Conservation (phyloP, 345 rosid species). For the Hypericum androsaemum region DNA sequence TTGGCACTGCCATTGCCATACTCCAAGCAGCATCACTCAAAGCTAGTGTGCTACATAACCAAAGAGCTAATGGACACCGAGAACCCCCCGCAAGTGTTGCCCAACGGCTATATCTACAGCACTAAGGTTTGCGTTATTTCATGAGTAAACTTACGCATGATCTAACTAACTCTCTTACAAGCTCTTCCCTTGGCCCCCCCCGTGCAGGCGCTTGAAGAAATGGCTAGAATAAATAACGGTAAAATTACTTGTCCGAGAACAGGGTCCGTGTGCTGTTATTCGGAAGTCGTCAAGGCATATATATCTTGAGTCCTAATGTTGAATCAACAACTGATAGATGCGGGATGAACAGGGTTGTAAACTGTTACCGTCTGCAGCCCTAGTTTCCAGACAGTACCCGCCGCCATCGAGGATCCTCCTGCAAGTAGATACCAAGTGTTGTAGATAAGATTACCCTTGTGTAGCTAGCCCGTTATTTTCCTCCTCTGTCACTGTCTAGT, state of each 20-base stretch:
- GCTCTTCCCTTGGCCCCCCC: background rate
- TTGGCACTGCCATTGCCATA: conserved; percentile 73
- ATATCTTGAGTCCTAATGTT: conserved; percentile 41
- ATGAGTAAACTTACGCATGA: background rate
- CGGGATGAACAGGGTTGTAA: no score
- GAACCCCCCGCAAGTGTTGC: conserved; percentile 96
- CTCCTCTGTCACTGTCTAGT: no score
- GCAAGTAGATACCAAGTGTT: no score
- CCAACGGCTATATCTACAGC: conserved; percentile 92
- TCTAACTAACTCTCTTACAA: conserved; percentile 2
- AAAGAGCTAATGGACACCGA: conserved; percentile 96
- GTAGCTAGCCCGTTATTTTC: no score
- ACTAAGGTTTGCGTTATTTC: conserved; percentile 49
- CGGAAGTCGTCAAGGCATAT: conserved; percentile 77
- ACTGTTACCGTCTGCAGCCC: no score
- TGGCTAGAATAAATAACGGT: conserved; percentile 71
- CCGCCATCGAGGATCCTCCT: no score
- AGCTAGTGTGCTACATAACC: conserved; percentile 92
- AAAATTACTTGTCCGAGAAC: conserved; percentile 81
- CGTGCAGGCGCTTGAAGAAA: conserved; percentile 82
- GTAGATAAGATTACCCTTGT: no score
- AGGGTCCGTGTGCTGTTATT: conserved; percentile 45
- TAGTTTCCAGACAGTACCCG: no score
- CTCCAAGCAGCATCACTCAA: conserved; percentile 95
- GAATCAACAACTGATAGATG: no score